Evolutionary conservation across 2,329 filamentous ascomycete species (phyloP).

Genomic region (Colletotrichum lindemuthianum): DNA sequence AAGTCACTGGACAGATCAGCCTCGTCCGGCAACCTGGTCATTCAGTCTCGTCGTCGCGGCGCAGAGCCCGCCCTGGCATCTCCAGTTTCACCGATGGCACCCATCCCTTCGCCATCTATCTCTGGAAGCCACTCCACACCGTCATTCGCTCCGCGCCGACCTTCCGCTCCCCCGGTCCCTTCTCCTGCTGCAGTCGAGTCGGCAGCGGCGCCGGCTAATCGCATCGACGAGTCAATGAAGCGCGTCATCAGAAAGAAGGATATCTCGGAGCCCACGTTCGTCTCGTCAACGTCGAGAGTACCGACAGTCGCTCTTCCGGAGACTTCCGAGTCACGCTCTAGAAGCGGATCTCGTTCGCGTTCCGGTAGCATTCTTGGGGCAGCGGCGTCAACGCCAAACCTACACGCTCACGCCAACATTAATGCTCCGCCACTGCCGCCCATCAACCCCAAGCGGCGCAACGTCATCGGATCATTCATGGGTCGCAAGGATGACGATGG

Average conservation of each 20-base stretch:
- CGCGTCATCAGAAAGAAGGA: conserved; percentile 57
- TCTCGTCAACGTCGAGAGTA: conserved; percentile 57
- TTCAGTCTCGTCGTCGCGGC: conserved; percentile 44
- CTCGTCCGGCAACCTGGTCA: conserved; percentile 46
- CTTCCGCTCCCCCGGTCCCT: conserved; percentile 45
- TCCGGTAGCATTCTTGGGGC: conserved; percentile 47
- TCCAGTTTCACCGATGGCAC: conserved; percentile 54
- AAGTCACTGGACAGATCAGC: conserved; percentile 42
- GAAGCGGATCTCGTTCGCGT: conserved; percentile 50
- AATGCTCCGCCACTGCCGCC: conserved; percentile 64
- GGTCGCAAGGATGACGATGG: conserved; percentile 48
- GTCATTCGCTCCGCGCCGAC: conserved; percentile 44
- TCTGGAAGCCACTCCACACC: conserved; percentile 48
- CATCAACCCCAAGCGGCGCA: conserved; percentile 67
- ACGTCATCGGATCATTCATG: conserved; percentile 49
- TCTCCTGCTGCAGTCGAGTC: conserved; percentile 37
- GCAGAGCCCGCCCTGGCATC: conserved; percentile 55
- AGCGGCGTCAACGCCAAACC: conserved; percentile 49
- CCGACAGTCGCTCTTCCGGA: conserved; percentile 53
- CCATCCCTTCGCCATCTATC: conserved; percentile 46
- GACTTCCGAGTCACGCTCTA: conserved; percentile 44
- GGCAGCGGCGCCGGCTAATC: conserved; percentile 37
- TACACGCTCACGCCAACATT: conserved; percentile 43
- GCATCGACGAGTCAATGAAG: conserved; percentile 51
- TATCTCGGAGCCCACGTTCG: conserved; percentile 61